Evolutionary conservation across 2,329 filamentous ascomycete genomes (phyloP).

Genomic region (Incumbomyces lentus): DNA sequence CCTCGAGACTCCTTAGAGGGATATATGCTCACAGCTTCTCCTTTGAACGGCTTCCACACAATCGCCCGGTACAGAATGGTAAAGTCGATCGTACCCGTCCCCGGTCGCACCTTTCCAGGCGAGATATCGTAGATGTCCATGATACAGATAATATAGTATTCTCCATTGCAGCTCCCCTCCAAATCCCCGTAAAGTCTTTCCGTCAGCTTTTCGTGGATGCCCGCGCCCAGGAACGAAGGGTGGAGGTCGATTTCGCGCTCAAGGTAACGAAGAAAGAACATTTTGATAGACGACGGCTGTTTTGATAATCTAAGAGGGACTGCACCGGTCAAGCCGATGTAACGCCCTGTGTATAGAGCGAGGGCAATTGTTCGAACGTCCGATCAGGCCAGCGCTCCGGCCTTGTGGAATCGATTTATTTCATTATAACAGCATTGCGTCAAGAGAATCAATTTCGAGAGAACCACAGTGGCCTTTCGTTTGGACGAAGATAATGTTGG

Average conservation of each 20-base stretch:
- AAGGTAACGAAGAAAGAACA: constrained; percentile 98
- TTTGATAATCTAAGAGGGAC: background rate
- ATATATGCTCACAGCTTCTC: constrained; percentile 64
- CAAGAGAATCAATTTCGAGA: background rate
- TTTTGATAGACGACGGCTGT: constrained; percentile 30
- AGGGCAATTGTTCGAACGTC: background rate
- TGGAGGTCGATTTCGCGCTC: constrained; percentile 91
- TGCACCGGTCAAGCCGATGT: background rate
- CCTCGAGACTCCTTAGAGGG: background rate
- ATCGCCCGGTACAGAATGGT: constrained; percentile 91
- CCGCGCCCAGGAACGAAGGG: constrained; percentile 90
- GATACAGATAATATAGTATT: constrained; percentile 96
- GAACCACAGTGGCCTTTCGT: too few relatives aligned
- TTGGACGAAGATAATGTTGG: too few relatives aligned
- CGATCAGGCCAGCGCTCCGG: background rate
- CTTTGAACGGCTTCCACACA: constrained; percentile 95
- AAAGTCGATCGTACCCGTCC: constrained; percentile 86
- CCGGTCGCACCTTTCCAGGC: constrained; percentile 82
- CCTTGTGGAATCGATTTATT: too few relatives aligned
- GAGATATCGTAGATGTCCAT: constrained; percentile 95
- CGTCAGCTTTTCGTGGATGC: constrained; percentile 84
- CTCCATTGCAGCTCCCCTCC: constrained; percentile 88
- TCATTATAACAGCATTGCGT: background rate
- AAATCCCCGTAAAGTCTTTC: constrained; percentile 84
- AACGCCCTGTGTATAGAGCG: background rate